Evolutionary conservation across 495 filamentous ascomycete species (phyloP).

Genomic region (Antarctomyces pellizariae): DNA sequence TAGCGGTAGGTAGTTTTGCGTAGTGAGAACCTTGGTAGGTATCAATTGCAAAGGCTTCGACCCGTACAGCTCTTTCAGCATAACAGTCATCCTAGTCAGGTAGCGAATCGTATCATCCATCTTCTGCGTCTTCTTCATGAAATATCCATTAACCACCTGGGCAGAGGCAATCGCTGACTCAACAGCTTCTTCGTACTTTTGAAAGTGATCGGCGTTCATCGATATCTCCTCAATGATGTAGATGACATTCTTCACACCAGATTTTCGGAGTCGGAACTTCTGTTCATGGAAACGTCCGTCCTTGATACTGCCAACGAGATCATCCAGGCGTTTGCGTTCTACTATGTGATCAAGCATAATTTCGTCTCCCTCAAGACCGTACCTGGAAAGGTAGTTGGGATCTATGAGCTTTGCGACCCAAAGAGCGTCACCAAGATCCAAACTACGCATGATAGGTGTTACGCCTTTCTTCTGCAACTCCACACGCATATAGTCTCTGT

Average conservation of each 20-base stretch:
- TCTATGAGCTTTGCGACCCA: slow-evolving; percentile 60
- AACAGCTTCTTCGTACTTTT: slow-evolving; percentile 39
- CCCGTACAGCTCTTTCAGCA: slow-evolving; percentile 44
- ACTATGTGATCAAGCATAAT: slow-evolving; percentile 62
- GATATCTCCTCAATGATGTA: slow-evolving; percentile 60
- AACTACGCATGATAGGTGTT: slow-evolving; percentile 34
- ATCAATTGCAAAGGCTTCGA: slow-evolving; percentile 28
- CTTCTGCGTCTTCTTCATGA: slow-evolving; percentile 52
- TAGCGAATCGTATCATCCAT: slow-evolving; percentile 68
- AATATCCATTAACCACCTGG: slow-evolving; percentile 64
- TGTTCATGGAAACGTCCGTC: slow-evolving; percentile 73
- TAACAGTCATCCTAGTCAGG: slow-evolving; percentile 46
- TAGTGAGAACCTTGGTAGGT: slow-evolving; percentile 39
- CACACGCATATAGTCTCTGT: slow-evolving; percentile 57
- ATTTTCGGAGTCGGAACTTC: slow-evolving; percentile 54
- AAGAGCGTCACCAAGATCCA: slow-evolving; percentile 54
- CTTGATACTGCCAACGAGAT: slow-evolving; percentile 56
- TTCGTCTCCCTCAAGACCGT: slow-evolving; percentile 47
- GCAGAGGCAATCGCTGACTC: slow-evolving; percentile 55
- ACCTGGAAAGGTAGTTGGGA: slow-evolving; percentile 25
- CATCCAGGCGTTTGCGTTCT: slow-evolving; percentile 65
- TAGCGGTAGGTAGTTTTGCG: slow-evolving; percentile 43
- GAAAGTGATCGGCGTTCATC: slow-evolving; percentile 22
- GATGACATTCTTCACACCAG: slow-evolving; percentile 49
- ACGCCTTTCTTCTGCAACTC: slow-evolving; percentile 46